Evolutionary conservation across 768 basidiomycete genomes (phyloP), one percentile per base, ranked within the genome.

Genomic region (Lentinula guzmanii): DNA sequence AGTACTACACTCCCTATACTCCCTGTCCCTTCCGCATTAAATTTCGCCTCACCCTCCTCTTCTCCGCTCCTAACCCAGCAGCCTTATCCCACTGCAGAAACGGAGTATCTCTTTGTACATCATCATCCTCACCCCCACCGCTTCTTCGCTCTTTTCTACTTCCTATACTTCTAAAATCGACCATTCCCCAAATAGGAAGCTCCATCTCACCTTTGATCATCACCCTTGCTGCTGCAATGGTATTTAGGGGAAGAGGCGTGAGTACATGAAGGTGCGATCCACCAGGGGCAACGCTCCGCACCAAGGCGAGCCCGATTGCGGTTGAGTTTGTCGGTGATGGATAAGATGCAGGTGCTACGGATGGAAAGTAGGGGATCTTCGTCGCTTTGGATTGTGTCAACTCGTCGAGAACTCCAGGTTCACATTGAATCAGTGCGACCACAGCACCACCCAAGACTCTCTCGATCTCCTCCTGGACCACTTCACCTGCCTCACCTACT

Each of bases 131-230:
- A 6, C 81, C 77, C 5, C 68, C 65, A 6, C 73, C 24, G 11
- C 50, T 24, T 7, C 50, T 18, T 7, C 28, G 50, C 77, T 24
- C 66, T 72, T 8, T 70, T 71, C 1, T 72, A 73, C 4, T 65
- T 68, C 28, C 76, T 72, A 61, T 8, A 15, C 21, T 60, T 5
- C 74, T 69, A 70, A 86, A 89, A 70, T 95, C 93, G 54, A 97
- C 75, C 87, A 93, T 85, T 0, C 89, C 93, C 86, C 89, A 90
- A 0, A 94, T 76, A 0, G 95, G 95, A 0, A 97, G 73, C 71
- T 95, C 93, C 67, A 95, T 77, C 69, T 94, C 93, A 7, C 95
- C 95, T 71, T 91, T 94, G 51, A 96, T 85, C 3, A 96, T 67
- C 16, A 85, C 75, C 4, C 83, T 74, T 24, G 68, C 69, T 15